phyloP scores from a whole-genome alignment of 495 filamentous ascomycete genomes.

The Aspergillus diversus region DNA sequence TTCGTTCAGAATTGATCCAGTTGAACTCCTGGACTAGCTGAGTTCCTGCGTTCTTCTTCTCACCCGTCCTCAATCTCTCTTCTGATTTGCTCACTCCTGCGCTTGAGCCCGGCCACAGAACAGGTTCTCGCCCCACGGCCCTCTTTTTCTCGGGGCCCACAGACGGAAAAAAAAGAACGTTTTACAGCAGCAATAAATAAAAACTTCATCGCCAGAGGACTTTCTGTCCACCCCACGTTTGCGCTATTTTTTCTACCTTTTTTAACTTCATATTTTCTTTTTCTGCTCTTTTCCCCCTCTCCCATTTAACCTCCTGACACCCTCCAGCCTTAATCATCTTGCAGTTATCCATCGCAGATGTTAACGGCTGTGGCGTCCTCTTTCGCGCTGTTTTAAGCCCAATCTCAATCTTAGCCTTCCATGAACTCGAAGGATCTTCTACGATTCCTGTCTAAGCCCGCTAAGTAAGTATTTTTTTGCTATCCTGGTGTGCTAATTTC shows the following conservation, averaged over 20 bases:
- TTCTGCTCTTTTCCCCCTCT: conserved; percentile 12
- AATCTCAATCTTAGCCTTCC: conserved; percentile 53
- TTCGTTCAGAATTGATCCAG: background rate
- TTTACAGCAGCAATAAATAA: background rate
- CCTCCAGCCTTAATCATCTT: background rate
- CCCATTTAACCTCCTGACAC: conserved; percentile 14
- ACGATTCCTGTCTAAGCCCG: conserved; percentile 93
- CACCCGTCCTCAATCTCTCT: background rate
- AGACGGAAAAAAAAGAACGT: conserved; percentile 2
- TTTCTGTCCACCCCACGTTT: conserved; percentile 17
- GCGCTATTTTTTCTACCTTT: conserved; percentile 1
- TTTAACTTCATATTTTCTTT: background rate
- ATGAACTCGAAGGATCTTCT: conserved; percentile 94
- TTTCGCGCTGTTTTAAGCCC: conserved; percentile 43
- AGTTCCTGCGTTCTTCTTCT: background rate
- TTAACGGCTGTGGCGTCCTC: conserved; percentile 40
- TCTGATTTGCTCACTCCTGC: background rate
- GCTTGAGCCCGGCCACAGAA: background rate
- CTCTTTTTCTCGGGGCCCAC: conserved; percentile 17
- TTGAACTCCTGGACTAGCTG: background rate
- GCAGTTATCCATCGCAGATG: conserved; percentile 34
- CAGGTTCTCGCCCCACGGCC: conserved; percentile 11
- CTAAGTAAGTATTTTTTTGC: conserved; percentile 68
- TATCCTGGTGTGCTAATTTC: conserved; percentile 11
- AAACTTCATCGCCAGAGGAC: conserved; percentile 11